These are phyloP conservation scores for Hypoxylon perforatum DNA, from an alignment of 495 filamentous ascomycete species.

Conservation along the genomic window DNA sequence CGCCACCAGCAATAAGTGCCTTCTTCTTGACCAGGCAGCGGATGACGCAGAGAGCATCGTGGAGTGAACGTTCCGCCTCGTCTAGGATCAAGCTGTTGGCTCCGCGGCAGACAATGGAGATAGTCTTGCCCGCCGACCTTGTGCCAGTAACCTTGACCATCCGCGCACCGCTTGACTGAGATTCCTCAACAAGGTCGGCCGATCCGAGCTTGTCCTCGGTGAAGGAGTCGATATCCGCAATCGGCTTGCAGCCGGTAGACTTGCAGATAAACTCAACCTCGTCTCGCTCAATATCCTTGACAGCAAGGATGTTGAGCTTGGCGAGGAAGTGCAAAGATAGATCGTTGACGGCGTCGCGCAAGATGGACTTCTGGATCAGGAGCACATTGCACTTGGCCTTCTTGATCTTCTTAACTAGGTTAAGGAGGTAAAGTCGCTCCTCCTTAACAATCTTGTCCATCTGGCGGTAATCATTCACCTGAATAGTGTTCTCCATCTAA, in stretches of 20 bases:
- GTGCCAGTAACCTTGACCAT: constrained; percentile 96
- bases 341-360: constrained; percentile 97
- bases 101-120: constrained; percentile 92
- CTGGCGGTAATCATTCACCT: constrained; percentile 98
- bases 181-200: constrained; percentile 95
- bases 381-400: constrained; percentile 99
- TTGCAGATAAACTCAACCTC: constrained; percentile 99
- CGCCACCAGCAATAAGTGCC: constrained; percentile 94
- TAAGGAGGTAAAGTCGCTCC: constrained; percentile 95
- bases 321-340: constrained; percentile 96
- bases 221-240: constrained; percentile 98
- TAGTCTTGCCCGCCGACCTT: constrained; percentile 81
- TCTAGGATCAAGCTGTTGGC: constrained; percentile 95
- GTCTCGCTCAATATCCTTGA: constrained; percentile 98
- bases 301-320: constrained; percentile 91
- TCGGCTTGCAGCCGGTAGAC: constrained; percentile 96
- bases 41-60: constrained; percentile 97
- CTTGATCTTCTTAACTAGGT: constrained; percentile 99
- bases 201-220: constrained; percentile 97
- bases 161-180: constrained; percentile 84
- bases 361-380: constrained; percentile 97
- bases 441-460: constrained; percentile 99
- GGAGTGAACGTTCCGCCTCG: constrained; percentile 93
- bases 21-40: constrained; percentile 99
- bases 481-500: constrained; percentile 98